Percentiles rank a stretch among this genome's conserved stretches.
These are phyloP conservation scores for Podospora anserina DNA, from an alignment of 495 filamentous ascomycete species.

Conservation along the genomic window DNA sequence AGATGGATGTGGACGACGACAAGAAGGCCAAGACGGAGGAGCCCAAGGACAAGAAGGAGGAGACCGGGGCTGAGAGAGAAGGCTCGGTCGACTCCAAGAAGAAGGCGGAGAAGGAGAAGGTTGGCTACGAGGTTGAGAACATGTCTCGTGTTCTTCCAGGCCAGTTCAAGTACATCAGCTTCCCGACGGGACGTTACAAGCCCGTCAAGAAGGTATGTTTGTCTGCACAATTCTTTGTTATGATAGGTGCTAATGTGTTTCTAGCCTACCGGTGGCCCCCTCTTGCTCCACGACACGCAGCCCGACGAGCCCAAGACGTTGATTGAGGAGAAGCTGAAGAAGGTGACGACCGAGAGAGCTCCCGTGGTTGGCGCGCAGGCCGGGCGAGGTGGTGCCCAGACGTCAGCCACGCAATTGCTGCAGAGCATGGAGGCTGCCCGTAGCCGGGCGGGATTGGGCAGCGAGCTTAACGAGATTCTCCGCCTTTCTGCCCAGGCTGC, in stretches of 20 bases:
- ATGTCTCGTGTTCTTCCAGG: slow-evolving; percentile 91
- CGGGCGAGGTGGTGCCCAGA: slow-evolving; percentile 21
- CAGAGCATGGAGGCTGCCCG: slow-evolving; percentile 18
- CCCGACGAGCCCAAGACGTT: slow-evolving; percentile 73
- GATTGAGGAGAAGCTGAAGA: slow-evolving; percentile 83
- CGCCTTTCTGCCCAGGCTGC: slow-evolving; percentile 14
- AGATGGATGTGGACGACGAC: slow-evolving; percentile 88
- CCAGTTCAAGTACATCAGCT: slow-evolving; percentile 93
- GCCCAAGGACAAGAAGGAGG: slow-evolving; percentile 57
- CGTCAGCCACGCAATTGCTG: slow-evolving; percentile 7
- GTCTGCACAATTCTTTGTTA: slow-evolving; percentile 14
- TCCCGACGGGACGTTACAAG: slow-evolving; percentile 81
- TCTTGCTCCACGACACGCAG: slow-evolving; percentile 82
- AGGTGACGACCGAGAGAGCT: slow-evolving; percentile 64
- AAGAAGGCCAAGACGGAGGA: slow-evolving; percentile 59
- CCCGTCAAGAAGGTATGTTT: slow-evolving; percentile 87
- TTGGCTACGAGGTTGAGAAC: slow-evolving; percentile 93
- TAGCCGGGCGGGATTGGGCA: slow-evolving; percentile 1
- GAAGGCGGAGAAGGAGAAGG: slow-evolving; percentile 92
- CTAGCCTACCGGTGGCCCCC: slow-evolving; percentile 89
- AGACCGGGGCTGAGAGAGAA: slow-evolving; percentile 55
- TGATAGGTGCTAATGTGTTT: slow-evolving; percentile 41
- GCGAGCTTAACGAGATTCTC: slow-evolving; percentile 8
- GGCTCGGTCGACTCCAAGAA: slow-evolving; percentile 59
- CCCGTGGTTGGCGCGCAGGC: slow-evolving; percentile 39